Base-by-base conservation (phyloP, 163 green algal species). In the Scenedesmus sp. region DNA sequence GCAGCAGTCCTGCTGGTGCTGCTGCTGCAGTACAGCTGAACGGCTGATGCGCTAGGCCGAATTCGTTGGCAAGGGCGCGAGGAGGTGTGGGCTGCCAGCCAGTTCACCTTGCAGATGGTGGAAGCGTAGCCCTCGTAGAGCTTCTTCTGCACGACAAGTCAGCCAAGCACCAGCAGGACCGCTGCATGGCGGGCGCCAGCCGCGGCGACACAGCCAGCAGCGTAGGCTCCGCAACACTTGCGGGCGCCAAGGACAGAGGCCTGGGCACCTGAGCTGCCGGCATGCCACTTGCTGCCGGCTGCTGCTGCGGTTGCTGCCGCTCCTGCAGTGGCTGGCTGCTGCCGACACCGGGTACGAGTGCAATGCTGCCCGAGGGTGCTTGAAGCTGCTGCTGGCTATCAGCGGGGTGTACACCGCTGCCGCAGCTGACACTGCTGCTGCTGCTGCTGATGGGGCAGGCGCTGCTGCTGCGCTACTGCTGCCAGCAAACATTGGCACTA, bases 51-150 rank as follows among this genome's bases (percentile, higher is more conserved):
- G n/a, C n/a, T n/a, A n/a, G n/a, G n/a, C n/a, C n/a, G n/a, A n/a
- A n/a, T n/a, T n/a, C n/a, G n/a, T n/a, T n/a, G n/a, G n/a, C n/a
- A n/a, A n/a, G n/a, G n/a, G n/a, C n/a, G n/a, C n/a, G n/a, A n/a
- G n/a, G n/a, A n/a, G n/a, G n/a, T n/a, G n/a, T n/a, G n/a, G n/a
- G n/a, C n/a, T 30, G 10, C 7, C 73, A n/a, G 53, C 26, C 15
- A 40, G 88, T 22, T 49, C 20, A 72, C 87, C 87, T 91, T 93
- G 92, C 97, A 97, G 20, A 98, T 91, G 33, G 97, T 87, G 0
- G 95, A 97, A 0, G 94, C 95, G 78, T 98, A 97, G 35, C 97
- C 97, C 46, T 96, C 94, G 91, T 98, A 98, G 73, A 98, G 91
- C 92, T 97, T 94, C 90, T 97, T 97, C 24, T 94, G 93, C 24